phyloP scores from a whole-genome alignment of 2,329 filamentous ascomycete species.

The Cordyceps farinosa region DNA sequence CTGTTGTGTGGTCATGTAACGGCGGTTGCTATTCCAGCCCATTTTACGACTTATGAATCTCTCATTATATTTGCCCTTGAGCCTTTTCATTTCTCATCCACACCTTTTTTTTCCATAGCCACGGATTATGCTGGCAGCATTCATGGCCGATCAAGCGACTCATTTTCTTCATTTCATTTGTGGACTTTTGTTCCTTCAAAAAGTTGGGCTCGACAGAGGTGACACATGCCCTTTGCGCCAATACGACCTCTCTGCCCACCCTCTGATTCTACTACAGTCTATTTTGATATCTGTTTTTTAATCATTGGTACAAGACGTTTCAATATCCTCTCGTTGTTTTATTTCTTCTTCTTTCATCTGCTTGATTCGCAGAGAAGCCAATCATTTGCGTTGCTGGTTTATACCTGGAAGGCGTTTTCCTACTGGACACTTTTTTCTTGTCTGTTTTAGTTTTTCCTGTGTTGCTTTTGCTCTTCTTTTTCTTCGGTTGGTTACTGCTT shows the following conservation, averaged over 20 bases:
- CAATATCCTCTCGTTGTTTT: neutral
- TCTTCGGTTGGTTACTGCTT: neutral
- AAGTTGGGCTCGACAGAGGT: neutral
- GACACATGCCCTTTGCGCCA: neutral
- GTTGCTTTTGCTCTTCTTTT: too few relatives aligned
- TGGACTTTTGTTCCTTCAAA: slow-evolving; percentile 12
- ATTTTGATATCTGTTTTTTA: slow-evolving; percentile 8
- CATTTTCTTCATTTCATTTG: slow-evolving; percentile 15
- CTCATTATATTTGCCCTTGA: slow-evolving; percentile 10
- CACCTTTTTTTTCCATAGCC: slow-evolving; percentile 5
- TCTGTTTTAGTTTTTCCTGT: neutral
- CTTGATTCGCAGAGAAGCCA: neutral
- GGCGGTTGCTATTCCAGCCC: slow-evolving; percentile 13
- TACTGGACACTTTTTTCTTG: slow-evolving; percentile 4
- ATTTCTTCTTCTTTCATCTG: neutral
- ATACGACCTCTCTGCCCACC: neutral
- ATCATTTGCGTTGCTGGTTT: slow-evolving; percentile 2
- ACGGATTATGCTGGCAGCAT: slow-evolving; percentile 7
- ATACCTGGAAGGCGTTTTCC: slow-evolving; percentile 5
- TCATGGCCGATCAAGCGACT: slow-evolving; percentile 10
- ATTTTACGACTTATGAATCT: slow-evolving; percentile 25
- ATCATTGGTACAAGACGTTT: slow-evolving; percentile 2
- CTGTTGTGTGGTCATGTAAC: slow-evolving; percentile 51
- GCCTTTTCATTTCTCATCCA: slow-evolving; percentile 12
- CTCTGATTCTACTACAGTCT: slow-evolving; percentile 5